These are phyloP conservation scores for Rhizopogon vulgaris DNA, from an alignment of 768 basidiomycete species.

Conservation along the genomic window DNA sequence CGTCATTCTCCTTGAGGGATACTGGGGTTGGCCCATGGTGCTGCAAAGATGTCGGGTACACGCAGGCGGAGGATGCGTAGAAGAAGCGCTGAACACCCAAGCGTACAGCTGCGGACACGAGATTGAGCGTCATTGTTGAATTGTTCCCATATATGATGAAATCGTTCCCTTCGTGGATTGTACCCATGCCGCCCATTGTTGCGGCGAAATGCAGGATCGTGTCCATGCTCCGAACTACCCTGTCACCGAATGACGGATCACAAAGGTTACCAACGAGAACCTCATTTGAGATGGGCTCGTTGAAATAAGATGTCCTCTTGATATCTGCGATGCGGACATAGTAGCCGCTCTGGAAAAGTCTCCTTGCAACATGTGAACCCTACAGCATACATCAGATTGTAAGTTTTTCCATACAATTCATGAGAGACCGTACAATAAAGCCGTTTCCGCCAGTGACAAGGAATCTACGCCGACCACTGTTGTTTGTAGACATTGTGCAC, in stretches of 20 bases:
- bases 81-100: conserved; percentile 40
- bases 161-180: conserved; percentile 47
- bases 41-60: conserved; percentile 46
- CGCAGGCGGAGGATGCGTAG: conserved; percentile 55
- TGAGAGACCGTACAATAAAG: conserved; percentile 37
- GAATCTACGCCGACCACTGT: conserved; percentile 11
- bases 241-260: conserved; percentile 33
- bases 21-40: conserved; percentile 24
- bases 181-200: conserved; percentile 62
- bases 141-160: conserved; percentile 44
- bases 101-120: conserved; percentile 34
- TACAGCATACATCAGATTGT: conserved; percentile 14
- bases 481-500: background rate
- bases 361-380: conserved; percentile 47
- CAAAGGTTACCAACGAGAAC: conserved; percentile 40
- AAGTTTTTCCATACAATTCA: background rate
- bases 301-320: conserved; percentile 15
- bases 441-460: conserved; percentile 49
- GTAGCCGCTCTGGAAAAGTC: conserved; percentile 26
- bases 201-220: conserved; percentile 54
- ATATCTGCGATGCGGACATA: conserved; percentile 42
- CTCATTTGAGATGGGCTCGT: conserved; percentile 26
- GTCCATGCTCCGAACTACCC: conserved; percentile 33
- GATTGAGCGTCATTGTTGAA: conserved; percentile 41
- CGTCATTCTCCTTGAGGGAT: conserved; percentile 41